Evolutionary conservation across 2,329 filamentous ascomycete genomes (phyloP).

Genomic region (Colletotrichum liaoningense): DNA sequence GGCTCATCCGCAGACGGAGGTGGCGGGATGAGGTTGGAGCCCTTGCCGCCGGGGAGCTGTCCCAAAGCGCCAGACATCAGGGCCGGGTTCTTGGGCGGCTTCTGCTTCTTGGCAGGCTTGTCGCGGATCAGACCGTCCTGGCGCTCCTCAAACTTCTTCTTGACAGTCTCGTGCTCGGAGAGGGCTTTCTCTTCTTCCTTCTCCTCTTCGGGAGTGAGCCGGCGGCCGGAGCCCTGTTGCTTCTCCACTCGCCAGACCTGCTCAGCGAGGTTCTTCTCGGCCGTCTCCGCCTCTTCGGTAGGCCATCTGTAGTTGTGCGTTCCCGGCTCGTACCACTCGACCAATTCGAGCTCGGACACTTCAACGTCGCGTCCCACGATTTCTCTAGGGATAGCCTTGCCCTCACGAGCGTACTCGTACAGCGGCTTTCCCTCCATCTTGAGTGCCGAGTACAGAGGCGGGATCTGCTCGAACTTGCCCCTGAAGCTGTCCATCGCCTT

Average conservation of each 20-base stretch:
- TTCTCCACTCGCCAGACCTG: conserved; percentile 74
- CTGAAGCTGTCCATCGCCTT: conserved; percentile 79
- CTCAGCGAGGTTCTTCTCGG: conserved; percentile 81
- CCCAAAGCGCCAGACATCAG: conserved; percentile 71
- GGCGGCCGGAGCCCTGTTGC: conserved; percentile 61
- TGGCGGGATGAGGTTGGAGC: conserved; percentile 65
- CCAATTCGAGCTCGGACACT: conserved; percentile 79
- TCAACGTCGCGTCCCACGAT: conserved; percentile 85
- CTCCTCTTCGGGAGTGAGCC: conserved; percentile 65
- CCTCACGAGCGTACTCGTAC: conserved; percentile 95
- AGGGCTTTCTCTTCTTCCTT: conserved; percentile 66
- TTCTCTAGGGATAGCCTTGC: conserved; percentile 85
- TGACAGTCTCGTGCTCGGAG: conserved; percentile 66
- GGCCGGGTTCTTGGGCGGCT: conserved; percentile 48
- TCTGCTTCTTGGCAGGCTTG: conserved; percentile 53
- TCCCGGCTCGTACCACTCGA: conserved; percentile 88
- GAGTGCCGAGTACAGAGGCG: conserved; percentile 91
- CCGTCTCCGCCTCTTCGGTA: conserved; percentile 77
- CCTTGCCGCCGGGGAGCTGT: conserved; percentile 60
- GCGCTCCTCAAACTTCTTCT: conserved; percentile 68
- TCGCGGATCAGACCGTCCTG: conserved; percentile 69
- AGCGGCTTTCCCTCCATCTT: conserved; percentile 94
- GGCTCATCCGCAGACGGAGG: conserved; percentile 59
- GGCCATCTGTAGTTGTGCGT: conserved; percentile 85
- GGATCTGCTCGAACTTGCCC: conserved; percentile 88